Base-by-base conservation (phyloP, 2,329 filamentous ascomycete genomes). In the Claviceps sp. region DNA sequence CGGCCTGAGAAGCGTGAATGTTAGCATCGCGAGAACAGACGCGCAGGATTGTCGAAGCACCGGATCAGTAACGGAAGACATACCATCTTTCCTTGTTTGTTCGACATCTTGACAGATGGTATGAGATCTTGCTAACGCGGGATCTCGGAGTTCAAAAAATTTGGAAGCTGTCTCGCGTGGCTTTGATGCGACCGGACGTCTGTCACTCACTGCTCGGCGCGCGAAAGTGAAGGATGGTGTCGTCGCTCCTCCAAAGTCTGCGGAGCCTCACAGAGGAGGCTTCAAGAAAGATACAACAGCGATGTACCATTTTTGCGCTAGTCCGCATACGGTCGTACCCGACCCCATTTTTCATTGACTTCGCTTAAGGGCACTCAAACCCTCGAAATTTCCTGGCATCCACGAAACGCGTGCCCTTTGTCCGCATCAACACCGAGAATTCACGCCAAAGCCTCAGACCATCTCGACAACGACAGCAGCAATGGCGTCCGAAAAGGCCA, bases 61-160 rank as follows among this genome's bases (percentile, higher is more conserved):
- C 53, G 67, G 63, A 67, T 61, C 67, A 62, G 50, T 60, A 62
- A 62, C 42, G 61, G 22, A 62, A 58, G 61, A 56, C 88, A 79
- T 77, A 97, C 93, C 93, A 98, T 97, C 80, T 98, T 97, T 73
- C 93, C 93, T 73, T 96, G 90, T 73, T 95, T 95, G 80, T 95
- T 70, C 55, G 67, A 66, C 68, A 69, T 69, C 34, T 65, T 68
- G 60, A 37, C 44, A 51, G 52, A 48, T 51, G 52, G 58, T 47
- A 46, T 54, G 62, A 62, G 60, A 59, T 55, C 57, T 60, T 63
- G 61, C 65, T 57, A 54, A 51, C 46, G 63, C 59, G 68, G 62
- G 59, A 57, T 59, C 62, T 65, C 62, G 51, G 47, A 48, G 55
- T 57, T 62, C 65, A 72, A 77, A 75, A 50, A 73, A 72, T 72